Conservation (phyloP, 192 early-diverging fungal species). For the Backusella parvicylindrica region DNA sequence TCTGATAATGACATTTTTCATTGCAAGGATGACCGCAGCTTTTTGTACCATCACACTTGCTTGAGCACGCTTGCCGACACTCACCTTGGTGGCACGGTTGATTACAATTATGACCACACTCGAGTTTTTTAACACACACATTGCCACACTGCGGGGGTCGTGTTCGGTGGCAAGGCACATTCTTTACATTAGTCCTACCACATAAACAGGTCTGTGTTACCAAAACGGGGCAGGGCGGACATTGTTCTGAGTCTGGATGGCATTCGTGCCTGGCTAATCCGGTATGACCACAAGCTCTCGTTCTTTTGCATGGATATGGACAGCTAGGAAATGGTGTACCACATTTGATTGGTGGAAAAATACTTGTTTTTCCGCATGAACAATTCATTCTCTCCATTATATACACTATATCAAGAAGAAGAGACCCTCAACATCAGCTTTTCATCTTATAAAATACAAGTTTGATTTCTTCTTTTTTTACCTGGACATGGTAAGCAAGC, state of each 20-base stretch:
- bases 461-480: slow-evolving; percentile 7
- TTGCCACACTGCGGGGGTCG: slow-evolving; percentile 64
- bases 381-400: slow-evolving; percentile 82
- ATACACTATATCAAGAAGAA: slow-evolving; percentile 42
- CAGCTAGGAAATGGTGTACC: slow-evolving; percentile 77
- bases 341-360: slow-evolving; percentile 85
- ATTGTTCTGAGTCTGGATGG: slow-evolving; percentile 78
- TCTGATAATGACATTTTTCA: slow-evolving; percentile 65
- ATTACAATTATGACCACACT: slow-evolving; percentile 75
- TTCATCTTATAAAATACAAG: no score
- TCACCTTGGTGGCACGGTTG: slow-evolving; percentile 79
- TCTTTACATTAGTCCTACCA: slow-evolving; percentile 70
- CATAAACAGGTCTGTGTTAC: slow-evolving; percentile 74
- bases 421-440: background rate
- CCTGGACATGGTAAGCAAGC: slow-evolving; percentile 69
- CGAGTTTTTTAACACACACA: slow-evolving; percentile 49
- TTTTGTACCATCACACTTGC: slow-evolving; percentile 70
- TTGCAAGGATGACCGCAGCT: slow-evolving; percentile 84
- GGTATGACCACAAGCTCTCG: slow-evolving; percentile 75
- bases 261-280: slow-evolving; percentile 72
- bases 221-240: slow-evolving; percentile 88
- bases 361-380: slow-evolving; percentile 75
- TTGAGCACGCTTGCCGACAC: slow-evolving; percentile 66
- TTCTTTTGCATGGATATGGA: slow-evolving; percentile 64
- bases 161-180: slow-evolving; percentile 78